Conservation (phyloP, 129 eudicot genomes). For the Lonicera japonica region DNA sequence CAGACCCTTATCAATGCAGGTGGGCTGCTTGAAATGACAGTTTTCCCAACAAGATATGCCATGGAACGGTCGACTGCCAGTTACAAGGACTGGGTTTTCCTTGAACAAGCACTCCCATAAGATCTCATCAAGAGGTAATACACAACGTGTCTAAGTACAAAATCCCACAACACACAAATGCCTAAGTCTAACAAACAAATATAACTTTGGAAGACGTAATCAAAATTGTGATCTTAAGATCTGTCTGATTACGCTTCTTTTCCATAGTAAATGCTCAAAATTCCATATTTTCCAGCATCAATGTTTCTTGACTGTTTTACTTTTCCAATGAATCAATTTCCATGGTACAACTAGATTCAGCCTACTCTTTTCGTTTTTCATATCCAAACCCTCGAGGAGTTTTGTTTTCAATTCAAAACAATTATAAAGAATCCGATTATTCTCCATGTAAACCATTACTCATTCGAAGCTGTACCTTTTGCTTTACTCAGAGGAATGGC, state of each 20-base stretch:
- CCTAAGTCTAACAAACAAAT: neutral
- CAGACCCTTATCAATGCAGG: constrained; percentile 44
- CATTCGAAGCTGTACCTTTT: neutral
- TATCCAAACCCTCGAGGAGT: too few species aligned
- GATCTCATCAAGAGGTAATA: constrained; percentile 53
- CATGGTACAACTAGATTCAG: too few species aligned
- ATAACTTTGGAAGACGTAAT: too few species aligned
- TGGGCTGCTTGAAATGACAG: constrained; percentile 50
- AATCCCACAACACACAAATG: too few species aligned
- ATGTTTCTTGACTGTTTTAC: neutral
- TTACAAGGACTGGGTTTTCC: constrained; percentile 44
- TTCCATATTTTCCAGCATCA: neutral
- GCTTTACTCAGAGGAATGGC: constrained; percentile 43
- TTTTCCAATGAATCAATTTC: too few species aligned
- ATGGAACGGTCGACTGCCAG: constrained; percentile 36
- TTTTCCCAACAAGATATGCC: constrained; percentile 42
- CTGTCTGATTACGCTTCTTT: neutral
- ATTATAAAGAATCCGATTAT: neutral
- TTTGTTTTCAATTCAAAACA: too few species aligned
- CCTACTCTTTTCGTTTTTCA: too few species aligned
- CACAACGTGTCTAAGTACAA: too few species aligned
- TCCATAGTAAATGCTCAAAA: neutral
- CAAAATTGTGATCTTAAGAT: too few species aligned
- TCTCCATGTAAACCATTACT: neutral
- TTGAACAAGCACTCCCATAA: constrained; percentile 49